A percentile compares a stretch with the other conserved stretches of the same genome.
Evolutionary conservation across 306 rosid genomes (phyloP).

Genomic region (Dryas drummondii): DNA sequence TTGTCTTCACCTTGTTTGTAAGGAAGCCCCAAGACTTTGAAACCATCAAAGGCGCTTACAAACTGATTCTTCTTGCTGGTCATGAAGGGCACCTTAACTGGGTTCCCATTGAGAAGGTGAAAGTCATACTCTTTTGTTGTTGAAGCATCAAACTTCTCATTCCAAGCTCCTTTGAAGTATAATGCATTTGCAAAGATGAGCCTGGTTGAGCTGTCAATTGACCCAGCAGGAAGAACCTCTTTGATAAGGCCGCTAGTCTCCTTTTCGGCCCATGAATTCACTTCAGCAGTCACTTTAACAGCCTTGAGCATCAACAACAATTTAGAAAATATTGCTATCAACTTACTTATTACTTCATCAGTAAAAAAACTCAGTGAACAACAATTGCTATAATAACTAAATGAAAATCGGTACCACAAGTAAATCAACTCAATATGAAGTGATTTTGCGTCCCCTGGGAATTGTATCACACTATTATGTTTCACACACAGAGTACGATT

Average conservation of each 20-base stretch:
- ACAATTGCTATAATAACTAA: neutral
- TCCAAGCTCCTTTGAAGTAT: slow-evolving; percentile 86
- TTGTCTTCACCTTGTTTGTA: slow-evolving; percentile 62
- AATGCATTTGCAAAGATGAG: slow-evolving; percentile 75
- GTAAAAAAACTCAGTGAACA: neutral
- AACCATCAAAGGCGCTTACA: slow-evolving; percentile 46
- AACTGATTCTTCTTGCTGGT: slow-evolving; percentile 50
- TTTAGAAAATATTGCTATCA: neutral
- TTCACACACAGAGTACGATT: neutral
- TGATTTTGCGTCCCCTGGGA: neutral
- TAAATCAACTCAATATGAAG: neutral
- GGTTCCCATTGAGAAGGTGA: slow-evolving; percentile 54
- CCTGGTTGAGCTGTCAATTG: slow-evolving; percentile 44
- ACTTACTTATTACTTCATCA: slow-evolving; percentile 1
- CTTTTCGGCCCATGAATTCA: slow-evolving; percentile 74
- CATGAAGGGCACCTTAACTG: slow-evolving; percentile 74
- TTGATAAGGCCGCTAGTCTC: slow-evolving; percentile 69
- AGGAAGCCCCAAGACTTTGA: slow-evolving; percentile 70
- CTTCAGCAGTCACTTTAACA: slow-evolving; percentile 53
- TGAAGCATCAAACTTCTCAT: slow-evolving; percentile 54
- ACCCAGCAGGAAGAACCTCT: slow-evolving; percentile 59
- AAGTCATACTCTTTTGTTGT: slow-evolving; percentile 54
- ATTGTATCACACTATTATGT: neutral
- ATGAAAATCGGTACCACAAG: neutral
- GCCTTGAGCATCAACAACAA: slow-evolving; percentile 42